Evolutionary conservation across 2,329 filamentous ascomycete species (phyloP), one percentile per base, ranked within the genome.

Genomic region (Monosporascus cannonballus): DNA sequence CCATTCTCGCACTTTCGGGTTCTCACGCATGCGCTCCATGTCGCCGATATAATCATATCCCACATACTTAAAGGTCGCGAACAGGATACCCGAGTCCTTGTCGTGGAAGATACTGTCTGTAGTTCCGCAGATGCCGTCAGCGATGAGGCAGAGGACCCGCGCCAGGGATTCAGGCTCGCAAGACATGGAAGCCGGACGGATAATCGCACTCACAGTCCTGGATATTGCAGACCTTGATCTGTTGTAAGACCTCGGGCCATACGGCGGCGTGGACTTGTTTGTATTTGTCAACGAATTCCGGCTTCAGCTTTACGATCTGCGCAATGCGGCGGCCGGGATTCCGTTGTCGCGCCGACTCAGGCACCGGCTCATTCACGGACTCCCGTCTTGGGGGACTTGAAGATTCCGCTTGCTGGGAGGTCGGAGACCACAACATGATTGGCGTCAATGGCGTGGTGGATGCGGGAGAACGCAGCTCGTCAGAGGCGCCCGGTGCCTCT

Each of bases 41-140:
- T 93, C 89, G 9, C 76, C 84, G 2, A 80, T 83, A 55, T 81
- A 91, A 57, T 89, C 79, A 54, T 79, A 79, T 0, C 89, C 89
- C n/a, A 87, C 75, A 62, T 92, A 93, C 67, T 89, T 91, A 75
- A 91, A 90, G 24, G 75, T 83, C 0, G 86, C 86, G 65, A 92
- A 92, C 1, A 93, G 76, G 42, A 85, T 84, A 51, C 80, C 72
- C 0, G 79, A 78, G 5, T 67, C 70, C 14, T 83, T 76, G 63
- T 89, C 85, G 60, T 88, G 81, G 71, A 81, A 90, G 66, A 92
- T 87, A 58, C 83, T 88, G 63, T 91, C 86, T 87, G 59, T 54
- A 41, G 30, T 48, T 51, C 38, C 6, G 4, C 20, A 37, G 18
- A 11, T 46, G 14, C 38, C 18, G 24, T 36, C 37, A 39, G 25